phyloP scores from a whole-genome alignment of 371 early-diverging fungal species.

The Haplosporangium sp. region DNA sequence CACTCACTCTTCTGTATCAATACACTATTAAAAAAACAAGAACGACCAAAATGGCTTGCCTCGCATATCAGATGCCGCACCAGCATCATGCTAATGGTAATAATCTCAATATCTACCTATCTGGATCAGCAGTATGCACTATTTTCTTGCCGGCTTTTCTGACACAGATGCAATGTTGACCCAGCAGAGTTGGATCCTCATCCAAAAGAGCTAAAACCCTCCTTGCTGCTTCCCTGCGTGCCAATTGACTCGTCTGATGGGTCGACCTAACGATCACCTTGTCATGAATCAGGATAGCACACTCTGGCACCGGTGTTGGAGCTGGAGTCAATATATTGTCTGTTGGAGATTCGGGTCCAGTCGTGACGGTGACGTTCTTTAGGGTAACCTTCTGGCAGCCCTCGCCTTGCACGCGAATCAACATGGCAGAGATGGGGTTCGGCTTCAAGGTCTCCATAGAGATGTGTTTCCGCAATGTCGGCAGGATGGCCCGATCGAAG shows the following conservation, averaged over 20 bases:
- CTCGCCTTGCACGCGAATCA: slow-evolving; percentile 8
- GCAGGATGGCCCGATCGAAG: slow-evolving; percentile 65
- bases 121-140: background rate
- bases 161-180: slow-evolving; percentile 2
- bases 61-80: no score
- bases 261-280: background rate
- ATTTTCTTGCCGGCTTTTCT: background rate
- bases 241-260: background rate
- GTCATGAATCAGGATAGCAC: slow-evolving; percentile 16
- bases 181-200: slow-evolving; percentile 3
- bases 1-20: background rate
- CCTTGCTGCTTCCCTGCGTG: slow-evolving; percentile 18
- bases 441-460: slow-evolving; percentile 61
- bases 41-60: no score
- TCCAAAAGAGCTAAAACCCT: slow-evolving; percentile 1
- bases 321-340: background rate
- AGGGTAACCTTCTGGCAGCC: slow-evolving; percentile 33
- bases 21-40: background rate
- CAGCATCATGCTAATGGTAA: no score
- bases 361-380: slow-evolving; percentile 38
- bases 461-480: slow-evolving; percentile 63
- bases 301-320: background rate
- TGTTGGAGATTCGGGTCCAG: background rate
- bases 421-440: slow-evolving; percentile 59
- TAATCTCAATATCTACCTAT: no score